These are phyloP conservation scores for Puccinia hordei DNA, from an alignment of 1,284 basidiomycete genomes.

Conservation along the genomic window DNA sequence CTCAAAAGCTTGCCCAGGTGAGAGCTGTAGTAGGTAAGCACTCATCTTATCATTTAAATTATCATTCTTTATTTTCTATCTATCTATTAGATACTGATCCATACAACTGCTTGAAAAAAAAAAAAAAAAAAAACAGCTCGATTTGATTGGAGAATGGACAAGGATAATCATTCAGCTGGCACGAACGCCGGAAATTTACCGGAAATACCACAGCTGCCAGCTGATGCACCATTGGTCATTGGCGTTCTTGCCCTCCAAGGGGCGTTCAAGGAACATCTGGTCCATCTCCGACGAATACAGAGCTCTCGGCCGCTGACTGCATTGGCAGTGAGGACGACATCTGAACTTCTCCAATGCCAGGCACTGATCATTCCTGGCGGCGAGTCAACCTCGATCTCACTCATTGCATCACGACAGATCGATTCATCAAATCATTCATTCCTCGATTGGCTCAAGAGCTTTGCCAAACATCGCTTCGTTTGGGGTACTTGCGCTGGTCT, in stretches of 20 bases:
- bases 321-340: constrained; percentile 73
- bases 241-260: constrained; percentile 78
- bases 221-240: constrained; percentile 46
- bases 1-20: no score
- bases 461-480: constrained; percentile 70
- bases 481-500: constrained; percentile 99
- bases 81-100: no score
- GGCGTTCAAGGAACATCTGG: constrained; percentile 85
- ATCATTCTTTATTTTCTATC: no score
- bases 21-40: no score
- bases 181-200: constrained; percentile 13
- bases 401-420: constrained; percentile 73
- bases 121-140: not conserved
- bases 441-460: constrained; percentile 75
- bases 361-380: constrained; percentile 86
- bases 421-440: constrained; percentile 63
- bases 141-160: not conserved
- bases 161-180: no score
- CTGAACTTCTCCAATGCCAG: constrained; percentile 75
- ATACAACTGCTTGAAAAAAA: no score
- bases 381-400: constrained; percentile 89
- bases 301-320: constrained; percentile 58
- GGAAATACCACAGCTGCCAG: not conserved
- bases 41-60: no score
- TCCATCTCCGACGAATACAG: constrained; percentile 67